A percentile compares a stretch with the other conserved stretches of the same genome.
These are phyloP conservation scores for Pythium volutum DNA, from an alignment of 352 stramenopile genomes.

Conservation along the genomic window DNA sequence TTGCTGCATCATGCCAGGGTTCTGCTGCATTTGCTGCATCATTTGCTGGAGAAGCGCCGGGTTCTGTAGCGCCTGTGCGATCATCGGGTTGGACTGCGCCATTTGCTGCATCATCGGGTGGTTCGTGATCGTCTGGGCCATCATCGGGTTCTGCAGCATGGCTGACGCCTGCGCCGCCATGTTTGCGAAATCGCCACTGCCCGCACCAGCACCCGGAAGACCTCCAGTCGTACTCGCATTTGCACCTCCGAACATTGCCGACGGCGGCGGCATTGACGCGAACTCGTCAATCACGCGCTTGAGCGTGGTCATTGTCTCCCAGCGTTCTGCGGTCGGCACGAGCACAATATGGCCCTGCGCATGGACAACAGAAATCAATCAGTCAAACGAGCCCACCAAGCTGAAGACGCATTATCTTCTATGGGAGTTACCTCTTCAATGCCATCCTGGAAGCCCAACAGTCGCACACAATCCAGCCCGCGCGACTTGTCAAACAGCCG, in stretches of 20 bases:
- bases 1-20: constrained; percentile 80
- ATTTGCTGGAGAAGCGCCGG: constrained; percentile 66
- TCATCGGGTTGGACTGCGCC: constrained; percentile 72
- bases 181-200: constrained; percentile 28
- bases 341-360: constrained; percentile 59
- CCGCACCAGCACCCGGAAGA: constrained; percentile 14
- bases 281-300: constrained; percentile 71
- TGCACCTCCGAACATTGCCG: constrained; percentile 16
- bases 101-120: constrained; percentile 82
- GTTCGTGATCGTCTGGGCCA: constrained; percentile 60
- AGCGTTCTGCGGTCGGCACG: constrained; percentile 65
- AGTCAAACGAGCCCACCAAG: not conserved
- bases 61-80: constrained; percentile 74
- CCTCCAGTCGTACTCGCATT: not conserved
- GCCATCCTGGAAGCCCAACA: constrained; percentile 69
- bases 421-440: constrained; percentile 49
- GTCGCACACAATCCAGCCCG: constrained; percentile 54
- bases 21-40: constrained; percentile 67
- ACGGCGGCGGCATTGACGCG: constrained; percentile 10
- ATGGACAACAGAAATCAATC: not conserved
- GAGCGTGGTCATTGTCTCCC: constrained; percentile 63
- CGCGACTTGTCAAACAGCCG: constrained; percentile 58
- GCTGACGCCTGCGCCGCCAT: constrained; percentile 56
- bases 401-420: not conserved
- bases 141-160: constrained; percentile 77